phyloP scores from a whole-genome alignment of 805 yeast genomes.

The Schizosaccharomyces octosporus region DNA sequence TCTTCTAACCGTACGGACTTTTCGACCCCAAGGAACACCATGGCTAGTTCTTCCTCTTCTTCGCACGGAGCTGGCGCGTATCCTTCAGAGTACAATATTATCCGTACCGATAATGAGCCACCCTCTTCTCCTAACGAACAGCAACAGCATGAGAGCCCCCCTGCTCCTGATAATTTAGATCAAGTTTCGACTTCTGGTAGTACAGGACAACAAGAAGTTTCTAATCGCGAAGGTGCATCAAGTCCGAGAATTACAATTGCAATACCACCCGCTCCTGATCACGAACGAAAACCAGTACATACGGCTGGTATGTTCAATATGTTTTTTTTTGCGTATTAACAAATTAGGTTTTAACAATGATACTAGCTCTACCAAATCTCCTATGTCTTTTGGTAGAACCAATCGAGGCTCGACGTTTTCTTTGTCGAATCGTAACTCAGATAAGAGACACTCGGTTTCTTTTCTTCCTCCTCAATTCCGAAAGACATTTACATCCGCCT shows the following conservation, averaged over 20 bases:
- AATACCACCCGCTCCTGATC: constrained; percentile 27
- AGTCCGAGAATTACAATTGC: constrained; percentile 12
- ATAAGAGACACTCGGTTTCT: background rate
- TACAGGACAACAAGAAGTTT: background rate
- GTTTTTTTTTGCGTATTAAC: background rate
- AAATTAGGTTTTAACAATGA: too few species aligned
- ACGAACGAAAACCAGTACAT: constrained; percentile 3
- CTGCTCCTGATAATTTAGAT: background rate
- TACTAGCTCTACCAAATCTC: too few species aligned
- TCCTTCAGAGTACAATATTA: background rate
- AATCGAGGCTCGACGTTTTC: background rate
- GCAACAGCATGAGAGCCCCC: background rate
- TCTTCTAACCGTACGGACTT: too few species aligned
- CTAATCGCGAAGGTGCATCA: background rate
- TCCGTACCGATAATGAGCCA: background rate
- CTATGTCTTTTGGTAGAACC: background rate
- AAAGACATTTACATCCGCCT: constrained; percentile 4
- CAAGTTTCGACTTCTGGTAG: background rate
- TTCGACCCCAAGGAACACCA: too few species aligned
- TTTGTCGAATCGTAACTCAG: constrained; percentile 3
- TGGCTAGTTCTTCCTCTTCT: too few species aligned
- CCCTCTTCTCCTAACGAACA: background rate
- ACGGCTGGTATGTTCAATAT: background rate
- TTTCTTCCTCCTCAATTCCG: background rate
- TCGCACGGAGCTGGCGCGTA: too few species aligned